Base-by-base conservation (phyloP, 306 rosid genomes). In the Dryas drummondii region DNA sequence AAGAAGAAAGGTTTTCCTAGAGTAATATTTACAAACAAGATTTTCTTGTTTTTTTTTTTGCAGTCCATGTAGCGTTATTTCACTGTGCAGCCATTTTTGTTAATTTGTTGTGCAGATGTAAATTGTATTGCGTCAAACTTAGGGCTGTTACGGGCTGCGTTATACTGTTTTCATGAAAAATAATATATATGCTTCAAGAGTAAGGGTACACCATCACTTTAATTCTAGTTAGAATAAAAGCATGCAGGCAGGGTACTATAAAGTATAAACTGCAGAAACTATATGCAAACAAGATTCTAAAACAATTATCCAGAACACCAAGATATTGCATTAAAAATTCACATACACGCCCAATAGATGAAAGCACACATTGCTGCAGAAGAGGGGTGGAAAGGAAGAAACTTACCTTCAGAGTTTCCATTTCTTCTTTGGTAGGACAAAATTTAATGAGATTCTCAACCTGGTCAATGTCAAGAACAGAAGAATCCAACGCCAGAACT, bases 401-500 rank as follows among this genome's bases (percentile, higher is more conserved):
- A 50, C 64, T 59, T 82, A 91, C 98, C 97, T 87, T 91, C 68
- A 94, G 79, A 26, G 87, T 83, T 80, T 94, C 98, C 97, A 94
- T 94, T 80, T 94, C 97, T 85, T 94, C 98, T 79, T 92, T 91
- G 44, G 97, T 87, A 54, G 98, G 98, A 78, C 97, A 91, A 87
- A 94, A 94, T 78, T 90, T 91, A 77, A 94, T 94, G 80, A 94
- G 96, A 86, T 94, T 94, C 85, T 94, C 98, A 73, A 94, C 98
- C 86, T 91, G 87, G 74, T 93, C 98, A 90, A 85, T 82, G 86
- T 84, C 86, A 10, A 87, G 87, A 76, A 80, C 78, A 70, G 91
- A 68, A 81, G 89, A 87, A 82, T 87, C 91, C 85, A 87, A 71
- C 11, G 88, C 91, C 66, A 87, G 82, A 87, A 87, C 87, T 71